These are phyloP conservation scores for Ceratocystis eucalypticola DNA, from an alignment of 2,329 filamentous ascomycete genomes.

Conservation along the genomic window DNA sequence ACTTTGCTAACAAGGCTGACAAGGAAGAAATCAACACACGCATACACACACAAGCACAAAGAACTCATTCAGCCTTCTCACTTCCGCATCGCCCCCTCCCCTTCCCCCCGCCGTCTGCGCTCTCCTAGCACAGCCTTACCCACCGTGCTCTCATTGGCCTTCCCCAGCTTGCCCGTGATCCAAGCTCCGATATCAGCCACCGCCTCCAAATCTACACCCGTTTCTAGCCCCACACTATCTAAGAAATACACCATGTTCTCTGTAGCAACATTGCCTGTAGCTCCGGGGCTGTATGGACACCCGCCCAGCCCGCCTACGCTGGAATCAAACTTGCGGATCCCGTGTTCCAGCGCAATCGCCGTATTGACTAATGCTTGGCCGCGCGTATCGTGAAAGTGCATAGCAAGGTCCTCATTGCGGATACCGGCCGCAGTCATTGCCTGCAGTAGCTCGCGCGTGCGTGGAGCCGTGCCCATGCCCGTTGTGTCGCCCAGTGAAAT, in stretches of 20 bases:
- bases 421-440: conserved; percentile 55
- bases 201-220: conserved; percentile 55
- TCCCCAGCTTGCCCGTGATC: conserved; percentile 53
- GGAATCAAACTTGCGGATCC: conserved; percentile 65
- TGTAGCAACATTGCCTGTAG: conserved; percentile 74
- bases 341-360: conserved; percentile 61
- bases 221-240: conserved; percentile 59
- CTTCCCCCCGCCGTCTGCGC: conserved; percentile 22
- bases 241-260: conserved; percentile 73
- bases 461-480: conserved; percentile 71
- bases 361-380: conserved; percentile 75
- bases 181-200: conserved; percentile 57
- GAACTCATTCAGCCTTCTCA: background rate
- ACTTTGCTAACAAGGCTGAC: too few species aligned
- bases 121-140: conserved; percentile 50
- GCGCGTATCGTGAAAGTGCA: conserved; percentile 85
- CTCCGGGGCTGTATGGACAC: conserved; percentile 73
- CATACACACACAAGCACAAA: background rate
- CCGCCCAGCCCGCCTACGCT: conserved; percentile 71
- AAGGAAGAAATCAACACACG: background rate
- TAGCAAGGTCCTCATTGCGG: conserved; percentile 54
- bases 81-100: background rate
- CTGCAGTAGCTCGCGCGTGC: conserved; percentile 50
- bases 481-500: conserved; percentile 84
- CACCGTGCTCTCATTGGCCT: conserved; percentile 51